A percentile compares a stretch with the other conserved stretches of the same genome.
These are phyloP conservation scores for Pharus latifolius DNA, from an alignment of 176 grass and related monocot species.

Conservation along the genomic window DNA sequence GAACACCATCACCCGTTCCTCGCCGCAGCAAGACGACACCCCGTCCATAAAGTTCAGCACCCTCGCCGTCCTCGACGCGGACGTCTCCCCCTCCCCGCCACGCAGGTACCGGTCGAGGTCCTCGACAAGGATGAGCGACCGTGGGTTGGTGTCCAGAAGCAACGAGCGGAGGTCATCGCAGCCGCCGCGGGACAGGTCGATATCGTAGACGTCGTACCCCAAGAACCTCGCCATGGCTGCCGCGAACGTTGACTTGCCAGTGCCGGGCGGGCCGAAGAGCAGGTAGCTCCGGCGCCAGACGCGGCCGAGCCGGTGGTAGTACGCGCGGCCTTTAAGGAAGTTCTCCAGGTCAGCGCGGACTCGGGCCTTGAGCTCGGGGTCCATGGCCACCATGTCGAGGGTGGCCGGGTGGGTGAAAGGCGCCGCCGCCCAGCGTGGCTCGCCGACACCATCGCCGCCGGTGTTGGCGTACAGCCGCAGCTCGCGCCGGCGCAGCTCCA, in stretches of 20 bases:
- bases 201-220: conserved; percentile 77
- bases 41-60: conserved; percentile 95
- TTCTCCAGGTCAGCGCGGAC: conserved; percentile 60
- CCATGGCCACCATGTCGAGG: conserved; percentile 76
- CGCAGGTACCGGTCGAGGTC: conserved; percentile 83
- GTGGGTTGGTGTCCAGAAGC: conserved; percentile 58
- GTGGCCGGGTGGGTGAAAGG: conserved; percentile 81
- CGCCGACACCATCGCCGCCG: background rate
- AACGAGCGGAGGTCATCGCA: conserved; percentile 58
- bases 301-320: conserved; percentile 83
- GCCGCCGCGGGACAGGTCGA: conserved; percentile 54
- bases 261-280: conserved; percentile 65
- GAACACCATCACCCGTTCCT: conserved; percentile 93
- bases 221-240: conserved; percentile 89
- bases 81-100: conserved; percentile 30
- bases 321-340: conserved; percentile 72
- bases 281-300: conserved; percentile 98
- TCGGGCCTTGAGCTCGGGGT: conserved; percentile 66
- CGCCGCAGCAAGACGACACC: conserved; percentile 65
- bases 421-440: conserved; percentile 30
- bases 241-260: conserved; percentile 86
- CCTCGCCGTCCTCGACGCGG: conserved; percentile 22
- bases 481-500: conserved; percentile 51
- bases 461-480: conserved; percentile 50
- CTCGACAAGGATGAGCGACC: conserved; percentile 91